These are phyloP conservation scores for Amanita thiersii DNA, from an alignment of 768 basidiomycete species.

Conservation along the genomic window DNA sequence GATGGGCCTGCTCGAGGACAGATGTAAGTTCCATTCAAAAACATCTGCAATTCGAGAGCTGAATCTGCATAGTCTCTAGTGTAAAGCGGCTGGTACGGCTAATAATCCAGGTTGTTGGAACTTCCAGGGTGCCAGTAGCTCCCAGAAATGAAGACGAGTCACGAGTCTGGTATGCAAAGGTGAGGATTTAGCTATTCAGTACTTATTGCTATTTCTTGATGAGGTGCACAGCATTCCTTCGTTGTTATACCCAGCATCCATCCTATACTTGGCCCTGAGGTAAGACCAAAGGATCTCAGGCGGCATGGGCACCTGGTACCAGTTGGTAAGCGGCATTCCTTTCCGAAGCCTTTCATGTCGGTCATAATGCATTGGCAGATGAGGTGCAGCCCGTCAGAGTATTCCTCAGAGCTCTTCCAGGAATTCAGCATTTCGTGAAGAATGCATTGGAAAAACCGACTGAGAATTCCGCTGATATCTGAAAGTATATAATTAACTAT, in stretches of 20 bases:
- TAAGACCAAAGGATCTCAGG: conserved; percentile 37
- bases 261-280: conserved; percentile 34
- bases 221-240: conserved; percentile 52
- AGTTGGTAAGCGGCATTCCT: conserved; percentile 51
- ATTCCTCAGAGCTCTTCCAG: conserved; percentile 57
- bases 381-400: conserved; percentile 70
- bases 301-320: conserved; percentile 59
- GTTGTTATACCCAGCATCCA: conserved; percentile 65
- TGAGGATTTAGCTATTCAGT: conserved; percentile 17
- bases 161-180: conserved; percentile 68
- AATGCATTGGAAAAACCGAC: conserved; percentile 17
- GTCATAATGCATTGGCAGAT: no score
- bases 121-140: conserved; percentile 42
- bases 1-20: conserved; percentile 61
- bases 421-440: conserved; percentile 51
- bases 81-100: conserved; percentile 60
- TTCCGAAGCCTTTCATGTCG: neutral
- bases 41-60: neutral
- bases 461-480: neutral
- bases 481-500: no score
- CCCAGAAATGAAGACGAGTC: conserved; percentile 51
- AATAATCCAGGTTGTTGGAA: conserved; percentile 75
- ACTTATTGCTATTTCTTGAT: conserved; percentile 3
- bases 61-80: conserved; percentile 14
- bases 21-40: conserved; percentile 40